Percentiles rank a stretch among this genome's conserved stretches.
phyloP scores from a whole-genome alignment of 2,329 filamentous ascomycete species.

The Exophiala sideris region DNA sequence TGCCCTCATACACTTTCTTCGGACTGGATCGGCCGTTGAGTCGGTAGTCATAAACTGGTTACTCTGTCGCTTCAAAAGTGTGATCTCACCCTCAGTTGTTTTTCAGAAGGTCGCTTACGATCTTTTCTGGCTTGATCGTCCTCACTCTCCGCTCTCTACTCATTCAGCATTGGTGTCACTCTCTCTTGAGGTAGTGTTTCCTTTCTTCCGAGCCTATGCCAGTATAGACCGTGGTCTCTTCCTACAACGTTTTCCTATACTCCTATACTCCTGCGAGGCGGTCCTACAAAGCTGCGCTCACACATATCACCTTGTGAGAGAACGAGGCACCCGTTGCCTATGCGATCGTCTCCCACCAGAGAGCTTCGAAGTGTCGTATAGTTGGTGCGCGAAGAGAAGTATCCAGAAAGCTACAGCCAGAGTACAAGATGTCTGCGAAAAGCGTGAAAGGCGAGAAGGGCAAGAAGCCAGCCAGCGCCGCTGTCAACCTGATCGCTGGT shows the following conservation, averaged over 20 bases:
- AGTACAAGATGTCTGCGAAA: conserved; percentile 57
- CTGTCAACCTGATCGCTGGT: conserved; percentile 94
- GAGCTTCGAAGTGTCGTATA: no score
- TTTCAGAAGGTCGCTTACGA: background rate
- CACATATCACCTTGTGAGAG: no score
- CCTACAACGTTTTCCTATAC: no score
- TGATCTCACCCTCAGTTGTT: conserved; percentile 14
- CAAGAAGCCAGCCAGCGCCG: conserved; percentile 78
- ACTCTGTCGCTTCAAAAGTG: conserved; percentile 2
- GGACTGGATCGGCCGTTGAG: conserved; percentile 14
- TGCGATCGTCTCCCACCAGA: no score
- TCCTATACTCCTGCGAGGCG: no score
- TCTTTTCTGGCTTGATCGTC: background rate
- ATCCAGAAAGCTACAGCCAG: background rate
- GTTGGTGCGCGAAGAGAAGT: background rate
- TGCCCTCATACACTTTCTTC: conserved; percentile 3
- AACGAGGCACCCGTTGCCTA: no score
- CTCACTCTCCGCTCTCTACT: background rate
- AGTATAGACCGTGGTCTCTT: conserved; percentile 13
- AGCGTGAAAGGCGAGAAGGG: conserved; percentile 54
- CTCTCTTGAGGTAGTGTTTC: no score
- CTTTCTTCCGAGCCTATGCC: background rate
- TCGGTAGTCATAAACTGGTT: conserved; percentile 13
- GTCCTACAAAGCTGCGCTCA: no score
- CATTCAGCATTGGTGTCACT: background rate